Evolutionary conservation across 148 eudicot species (phyloP).

Genomic region (Rheum nobile): DNA sequence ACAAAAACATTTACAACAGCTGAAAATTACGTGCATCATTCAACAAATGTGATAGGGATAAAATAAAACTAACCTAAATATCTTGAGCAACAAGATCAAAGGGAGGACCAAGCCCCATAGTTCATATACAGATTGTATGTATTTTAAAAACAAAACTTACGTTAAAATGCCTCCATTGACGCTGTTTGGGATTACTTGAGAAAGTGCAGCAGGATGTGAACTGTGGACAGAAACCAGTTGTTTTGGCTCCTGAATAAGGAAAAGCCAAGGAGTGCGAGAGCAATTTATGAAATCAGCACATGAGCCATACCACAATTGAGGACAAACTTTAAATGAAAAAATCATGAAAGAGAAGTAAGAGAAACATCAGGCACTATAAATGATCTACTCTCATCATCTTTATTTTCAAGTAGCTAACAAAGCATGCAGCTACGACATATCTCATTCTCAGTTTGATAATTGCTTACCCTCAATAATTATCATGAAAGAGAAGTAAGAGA

Average conservation of each 20-base stretch:
- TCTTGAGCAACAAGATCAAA: too few relatives aligned
- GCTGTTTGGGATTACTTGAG: slow-evolving; percentile 70
- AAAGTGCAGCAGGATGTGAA: slow-evolving; percentile 65
- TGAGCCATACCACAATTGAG: slow-evolving; percentile 62
- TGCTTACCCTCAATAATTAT: not conserved
- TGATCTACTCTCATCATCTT: not conserved
- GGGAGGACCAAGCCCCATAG: too few relatives aligned
- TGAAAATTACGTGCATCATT: not conserved
- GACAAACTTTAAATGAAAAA: slow-evolving; percentile 33
- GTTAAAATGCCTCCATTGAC: slow-evolving; percentile 66
- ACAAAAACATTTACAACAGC: not conserved
- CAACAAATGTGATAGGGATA: not conserved
- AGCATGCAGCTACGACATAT: not conserved
- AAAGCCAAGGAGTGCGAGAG: not conserved
- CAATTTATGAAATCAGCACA: slow-evolving; percentile 54
- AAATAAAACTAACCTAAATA: not conserved
- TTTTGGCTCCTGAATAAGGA: slow-evolving; percentile 38
- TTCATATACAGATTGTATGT: not conserved
- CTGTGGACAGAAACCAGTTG: slow-evolving; percentile 47
- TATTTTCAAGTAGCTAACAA: not conserved
- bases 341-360: not conserved
- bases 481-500: not conserved
- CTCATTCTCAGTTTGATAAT: not conserved
- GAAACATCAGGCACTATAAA: not conserved
- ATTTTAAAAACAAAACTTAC: slow-evolving; percentile 35